Evolutionary conservation across 306 rosid species (phyloP).

Genomic region (Gastrolobium bilobum): DNA sequence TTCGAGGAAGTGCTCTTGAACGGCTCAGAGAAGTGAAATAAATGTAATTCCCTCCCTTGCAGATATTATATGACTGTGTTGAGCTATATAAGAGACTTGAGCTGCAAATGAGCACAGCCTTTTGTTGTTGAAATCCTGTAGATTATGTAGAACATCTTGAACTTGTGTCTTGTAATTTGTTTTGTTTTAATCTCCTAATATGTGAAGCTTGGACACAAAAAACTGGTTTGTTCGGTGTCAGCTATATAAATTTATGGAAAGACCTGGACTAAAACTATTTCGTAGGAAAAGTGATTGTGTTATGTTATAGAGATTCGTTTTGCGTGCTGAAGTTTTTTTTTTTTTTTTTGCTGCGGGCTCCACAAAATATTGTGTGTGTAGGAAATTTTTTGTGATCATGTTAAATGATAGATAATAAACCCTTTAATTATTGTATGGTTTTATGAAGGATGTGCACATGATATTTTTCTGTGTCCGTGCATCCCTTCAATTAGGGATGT

Average conservation of each 20-base stretch:
- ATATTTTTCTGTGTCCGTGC: not conserved
- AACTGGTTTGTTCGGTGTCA: constrained; percentile 22
- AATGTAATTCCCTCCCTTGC: constrained; percentile 12
- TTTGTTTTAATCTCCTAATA: constrained; percentile 10
- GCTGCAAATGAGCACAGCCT: constrained; percentile 38
- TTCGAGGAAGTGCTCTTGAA: constrained; percentile 43
- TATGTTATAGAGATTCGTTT: no score
- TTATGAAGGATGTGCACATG: not conserved
- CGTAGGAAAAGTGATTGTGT: no score
- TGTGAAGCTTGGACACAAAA: constrained; percentile 43
- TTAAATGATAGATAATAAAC: no score
- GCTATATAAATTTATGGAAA: constrained; percentile 36
- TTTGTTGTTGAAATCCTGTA: constrained; percentile 39
- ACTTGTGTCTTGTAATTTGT: not conserved
- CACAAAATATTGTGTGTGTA: no score
- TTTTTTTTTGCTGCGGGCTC: no score
- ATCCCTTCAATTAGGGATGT: not conserved
- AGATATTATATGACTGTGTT: constrained; percentile 55
- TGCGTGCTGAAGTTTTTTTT: no score
- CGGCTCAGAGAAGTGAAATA: constrained; percentile 51
- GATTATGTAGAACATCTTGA: constrained; percentile 40
- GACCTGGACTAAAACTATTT: constrained; percentile 41
- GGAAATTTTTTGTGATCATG: no score
- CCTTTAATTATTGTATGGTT: no score
- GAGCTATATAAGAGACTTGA: constrained; percentile 31